Evolutionary conservation across 2,329 filamentous ascomycete genomes (phyloP), one percentile per base, ranked within the genome.

Genomic region (Botrytis hyacinthi): DNA sequence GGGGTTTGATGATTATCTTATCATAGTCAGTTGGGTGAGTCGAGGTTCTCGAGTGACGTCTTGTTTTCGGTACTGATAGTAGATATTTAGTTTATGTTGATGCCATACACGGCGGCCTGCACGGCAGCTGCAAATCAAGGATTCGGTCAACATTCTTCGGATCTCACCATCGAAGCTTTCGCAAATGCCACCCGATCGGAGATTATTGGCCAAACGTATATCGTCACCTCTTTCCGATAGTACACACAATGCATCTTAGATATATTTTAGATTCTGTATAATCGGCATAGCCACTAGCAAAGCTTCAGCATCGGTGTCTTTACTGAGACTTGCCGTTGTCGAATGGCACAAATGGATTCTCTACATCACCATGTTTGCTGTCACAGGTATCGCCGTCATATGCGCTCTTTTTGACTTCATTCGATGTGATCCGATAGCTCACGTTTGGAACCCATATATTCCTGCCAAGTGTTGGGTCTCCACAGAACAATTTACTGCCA

Each of bases 131-230:
- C 54, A 40, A 29, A 61, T 29, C 62, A 75, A 65, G 75, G 75
- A 1, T 73, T 76, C 40, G 74, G 75, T 35, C 59, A 66, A 63
- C 74, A 76, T 57, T 68, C 72, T 14, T 4, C 35, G 8, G 54
- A 72, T 40, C 69, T 76, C 40, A 54, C 61, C 22, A 26, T 51
- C 4, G 61, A 75, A 35, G 54, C 68, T 32, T 71, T 73, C 35
- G 29, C 62, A 18, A 16, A 32, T 66, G 74, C 74, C 9, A 75
- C 72, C 26, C 65, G 57, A 69, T 61, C 72, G 29, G 72, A 75
- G 61, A 72, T 76, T n/a, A 74, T 76, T 51, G 75, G 75, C 9
- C 75, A 76, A 72, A 76, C 75, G 75, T 75, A 46, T 44, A 48
- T 37, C 26, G 32, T 57, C 40, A 67, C 10, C 12, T 10, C 20